Evolutionary conservation across 306 rosid genomes (phyloP), one percentile per base, ranked within the genome.

Genomic region (Malus asiatica): DNA sequence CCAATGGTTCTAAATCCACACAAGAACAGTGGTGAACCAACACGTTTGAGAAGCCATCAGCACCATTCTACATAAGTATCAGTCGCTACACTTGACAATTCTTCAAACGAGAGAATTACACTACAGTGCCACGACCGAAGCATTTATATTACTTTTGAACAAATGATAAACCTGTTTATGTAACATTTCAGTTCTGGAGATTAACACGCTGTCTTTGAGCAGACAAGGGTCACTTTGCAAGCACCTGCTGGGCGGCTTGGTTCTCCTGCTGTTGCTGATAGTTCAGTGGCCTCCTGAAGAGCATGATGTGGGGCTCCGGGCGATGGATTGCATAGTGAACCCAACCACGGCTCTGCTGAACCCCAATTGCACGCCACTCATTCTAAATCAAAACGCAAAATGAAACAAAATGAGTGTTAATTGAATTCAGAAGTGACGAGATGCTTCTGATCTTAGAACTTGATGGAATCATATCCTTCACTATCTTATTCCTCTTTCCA

Each of bases 331-430:
- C 97, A 60, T 90, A 92, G 53, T 94, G 98, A 72, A 94, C 96
- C 98, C 98, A 94, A 5, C 98, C 97, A 27, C 97, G 97, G 77
- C 97, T 94, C 89, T 94, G 98, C 93, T 94, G 97, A 59, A 94
- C 97, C 55, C 97, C 97, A 58, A 94, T 87, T 12, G 96, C 97
- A 7, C 98, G 91, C 95, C 98, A 94, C 71, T 92, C 97, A 38
- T 85, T 94, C 98, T 94, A 70, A 78, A 70, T 13, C 22, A 22
- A 61, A 74, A 6, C 8, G 6, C 5, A 79, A 27, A 15, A 14
- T 6, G 6, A 77, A 48, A 25, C 25, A 38, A 1, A 68, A 22
- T 0, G 11, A 8, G 42, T 6, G 70, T 42, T 45, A 74, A 6
- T 18, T 22, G 15, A 8, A 19, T 38, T 40, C 68, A 15, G 58